Evolutionary conservation across 768 basidiomycete species (phyloP), one percentile per base, ranked within the genome.

Genomic region (Pulveroboletus sp.): DNA sequence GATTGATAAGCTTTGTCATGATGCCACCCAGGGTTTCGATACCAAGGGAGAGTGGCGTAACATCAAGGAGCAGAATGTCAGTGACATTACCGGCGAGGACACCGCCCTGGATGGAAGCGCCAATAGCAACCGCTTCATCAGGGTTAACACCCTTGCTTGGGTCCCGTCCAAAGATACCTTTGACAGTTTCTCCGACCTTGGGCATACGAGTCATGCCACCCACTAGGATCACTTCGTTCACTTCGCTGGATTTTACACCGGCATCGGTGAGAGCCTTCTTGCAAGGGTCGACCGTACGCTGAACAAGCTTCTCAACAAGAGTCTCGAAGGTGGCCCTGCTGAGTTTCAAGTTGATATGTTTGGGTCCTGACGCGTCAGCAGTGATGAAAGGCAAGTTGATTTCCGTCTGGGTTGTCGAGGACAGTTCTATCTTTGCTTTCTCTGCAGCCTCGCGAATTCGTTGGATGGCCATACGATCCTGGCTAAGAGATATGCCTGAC

Each of bases 181-280:
- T 67, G 64, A 99, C 97, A 5, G 93, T 95, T 50, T 97, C 95
- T 20, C 79, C 78, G 29, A 99, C 95, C 61, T 83, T 82, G 40
- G 97, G 97, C 94, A 98, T 97, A 62, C 97, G 93, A 39, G 86
- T 86, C 94, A 97, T 97, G 62, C 97, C 97, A 69, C 97, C 97
- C 41, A 99, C 97, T 23, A 99, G 81, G 62, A 99, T 97, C 51
- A 99, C 94, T 58, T 98, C 97, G 69, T 95, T 81, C 58, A 98
- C 85, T 56, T 97, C 94, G 61, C 78, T 85, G 13, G 94, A 72
- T 75, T 97, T 97, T 60, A 98, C 81, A 59, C 90, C 88, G 32
- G 95, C 95, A 66, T 98, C 97, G 13, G 68, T 62, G n/a, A 98
- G 77, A 23, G 95, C 97, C 80, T 97, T 97, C 78, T 91, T 94